A percentile compares a stretch with the other conserved stretches of the same genome.
Conservation (phyloP, 2,329 filamentous ascomycete species). For the Mycogone perniciosa region DNA sequence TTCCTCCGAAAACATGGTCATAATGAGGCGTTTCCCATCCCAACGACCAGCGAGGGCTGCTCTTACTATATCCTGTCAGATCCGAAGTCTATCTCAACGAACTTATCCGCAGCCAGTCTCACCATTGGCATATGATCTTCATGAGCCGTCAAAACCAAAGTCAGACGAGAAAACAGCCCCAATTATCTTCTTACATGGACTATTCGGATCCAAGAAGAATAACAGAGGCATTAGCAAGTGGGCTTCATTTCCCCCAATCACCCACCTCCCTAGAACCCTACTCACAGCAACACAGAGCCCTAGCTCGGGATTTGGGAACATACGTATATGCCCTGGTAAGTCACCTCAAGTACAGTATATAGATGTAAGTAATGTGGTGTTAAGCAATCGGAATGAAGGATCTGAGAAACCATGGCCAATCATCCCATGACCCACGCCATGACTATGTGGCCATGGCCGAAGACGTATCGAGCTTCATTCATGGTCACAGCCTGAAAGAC, state of each 20-base stretch:
- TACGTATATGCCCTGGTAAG: conserved; percentile 75
- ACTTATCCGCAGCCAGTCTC: conserved; percentile 12
- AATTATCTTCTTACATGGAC: conserved; percentile 83
- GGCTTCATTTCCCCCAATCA: conserved; percentile 26
- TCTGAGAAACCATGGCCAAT: conserved; percentile 88
- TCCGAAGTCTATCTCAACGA: background rate
- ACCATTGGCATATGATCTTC: conserved; percentile 58
- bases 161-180: conserved; percentile 45
- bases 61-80: background rate
- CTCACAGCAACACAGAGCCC: conserved; percentile 46
- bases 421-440: conserved; percentile 68
- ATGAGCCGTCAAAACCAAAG: conserved; percentile 46
- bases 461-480: conserved; percentile 75
- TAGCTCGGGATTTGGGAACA: conserved; percentile 74
- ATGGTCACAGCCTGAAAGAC: conserved; percentile 60
- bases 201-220: conserved; percentile 94
- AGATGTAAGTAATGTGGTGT: conserved; percentile 10
- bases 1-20: too few relatives aligned
- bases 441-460: conserved; percentile 77
- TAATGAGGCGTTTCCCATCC: background rate
- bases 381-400: conserved; percentile 48
- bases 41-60: background rate
- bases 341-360: conserved; percentile 12
- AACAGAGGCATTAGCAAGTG: conserved; percentile 93
- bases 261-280: background rate